These are phyloP conservation scores for Symbiotaphrina buchneri DNA, from an alignment of 495 filamentous ascomycete genomes.

Conservation along the genomic window DNA sequence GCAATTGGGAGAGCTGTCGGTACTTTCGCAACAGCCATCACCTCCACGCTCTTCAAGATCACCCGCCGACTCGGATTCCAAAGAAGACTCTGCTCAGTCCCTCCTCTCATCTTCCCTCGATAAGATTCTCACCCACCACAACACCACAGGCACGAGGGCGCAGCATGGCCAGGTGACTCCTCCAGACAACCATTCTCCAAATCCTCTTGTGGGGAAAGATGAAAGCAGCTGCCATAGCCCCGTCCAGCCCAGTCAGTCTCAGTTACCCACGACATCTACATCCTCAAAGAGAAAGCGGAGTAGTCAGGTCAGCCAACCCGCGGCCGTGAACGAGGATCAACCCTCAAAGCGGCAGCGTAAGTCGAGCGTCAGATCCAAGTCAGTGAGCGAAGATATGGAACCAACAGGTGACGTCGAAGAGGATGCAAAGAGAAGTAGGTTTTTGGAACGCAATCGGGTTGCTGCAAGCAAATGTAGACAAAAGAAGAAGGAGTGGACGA, in stretches of 20 bases:
- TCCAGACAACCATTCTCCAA: conserved; percentile 1
- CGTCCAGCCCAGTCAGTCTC: not conserved
- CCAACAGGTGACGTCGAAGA: conserved; percentile 1
- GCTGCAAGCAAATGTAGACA: conserved; percentile 74
- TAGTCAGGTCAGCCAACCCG: not conserved
- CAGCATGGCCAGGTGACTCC: conserved; percentile 4
- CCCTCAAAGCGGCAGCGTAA: not conserved
- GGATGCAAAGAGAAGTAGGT: conserved; percentile 8
- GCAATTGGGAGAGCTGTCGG: not conserved
- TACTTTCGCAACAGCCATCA: conserved; percentile 1
- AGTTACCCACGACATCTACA: not conserved
- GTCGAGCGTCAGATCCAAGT: not conserved
- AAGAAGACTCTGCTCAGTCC: not conserved
- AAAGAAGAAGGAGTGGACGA: conserved; percentile 49
- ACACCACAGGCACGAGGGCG: not conserved
- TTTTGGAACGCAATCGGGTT: conserved; percentile 61
- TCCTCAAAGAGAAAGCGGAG: conserved; percentile 3
- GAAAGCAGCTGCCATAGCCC: not conserved
- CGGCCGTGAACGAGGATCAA: conserved; percentile 3
- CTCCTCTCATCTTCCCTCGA: not conserved
- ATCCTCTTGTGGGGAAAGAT: not conserved
- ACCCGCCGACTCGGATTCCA: not conserved
- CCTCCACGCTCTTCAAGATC: conserved; percentile 1
- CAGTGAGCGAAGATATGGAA: not conserved
- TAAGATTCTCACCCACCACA: not conserved